phyloP scores from a whole-genome alignment of 805 yeast species.

The Ogataea paradorogensis region DNA sequence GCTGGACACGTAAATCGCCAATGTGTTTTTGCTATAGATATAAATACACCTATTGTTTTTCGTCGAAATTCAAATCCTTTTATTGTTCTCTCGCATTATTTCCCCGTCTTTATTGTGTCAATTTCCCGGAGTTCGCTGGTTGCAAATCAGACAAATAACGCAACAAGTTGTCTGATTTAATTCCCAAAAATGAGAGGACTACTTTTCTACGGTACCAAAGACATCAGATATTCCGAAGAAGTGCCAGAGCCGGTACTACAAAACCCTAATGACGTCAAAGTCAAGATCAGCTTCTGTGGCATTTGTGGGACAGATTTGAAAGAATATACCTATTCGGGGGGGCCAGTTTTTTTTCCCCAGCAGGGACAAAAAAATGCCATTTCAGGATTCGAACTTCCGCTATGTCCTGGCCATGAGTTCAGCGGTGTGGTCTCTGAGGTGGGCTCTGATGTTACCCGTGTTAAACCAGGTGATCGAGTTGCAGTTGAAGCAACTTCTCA shows the following conservation, averaged over 20 bases:
- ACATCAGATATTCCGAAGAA: constrained; percentile 19
- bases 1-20: too few relatives aligned
- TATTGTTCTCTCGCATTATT: neutral
- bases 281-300: constrained; percentile 49
- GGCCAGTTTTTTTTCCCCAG: constrained; percentile 52
- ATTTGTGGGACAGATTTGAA: constrained; percentile 60
- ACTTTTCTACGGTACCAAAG: constrained; percentile 21
- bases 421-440: constrained; percentile 43
- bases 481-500: constrained; percentile 46
- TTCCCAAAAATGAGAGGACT: constrained; percentile 21
- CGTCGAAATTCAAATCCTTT: too few relatives aligned
- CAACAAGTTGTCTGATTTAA: neutral
- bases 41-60: too few relatives aligned
- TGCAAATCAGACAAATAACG: neutral
- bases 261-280: constrained; percentile 38
- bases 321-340: constrained; percentile 34
- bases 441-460: constrained; percentile 40
- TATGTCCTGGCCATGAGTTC: constrained; percentile 48
- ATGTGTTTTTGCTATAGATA: too few relatives aligned
- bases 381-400: constrained; percentile 39
- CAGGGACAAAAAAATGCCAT: constrained; percentile 35
- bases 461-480: constrained; percentile 47
- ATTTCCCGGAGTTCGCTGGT: neutral
- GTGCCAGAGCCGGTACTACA: constrained; percentile 35
- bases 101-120: neutral